These are phyloP conservation scores for Croton setiger DNA, from an alignment of 441 rosid species.

Conservation along the genomic window DNA sequence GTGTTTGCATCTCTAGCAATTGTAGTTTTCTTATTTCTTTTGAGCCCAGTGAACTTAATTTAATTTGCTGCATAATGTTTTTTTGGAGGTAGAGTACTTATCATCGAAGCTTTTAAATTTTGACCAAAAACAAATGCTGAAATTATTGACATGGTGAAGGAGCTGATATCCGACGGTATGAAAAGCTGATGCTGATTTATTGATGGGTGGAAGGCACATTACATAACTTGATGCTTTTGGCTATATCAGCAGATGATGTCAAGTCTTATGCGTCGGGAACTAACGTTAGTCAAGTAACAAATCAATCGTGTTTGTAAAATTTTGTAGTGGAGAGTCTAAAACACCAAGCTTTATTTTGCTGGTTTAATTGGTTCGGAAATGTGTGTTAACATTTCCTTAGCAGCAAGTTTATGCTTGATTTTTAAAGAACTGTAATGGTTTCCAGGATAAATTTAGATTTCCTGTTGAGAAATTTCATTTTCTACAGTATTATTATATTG, in stretches of 20 bases:
- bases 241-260: not conserved
- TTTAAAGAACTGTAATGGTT: too few relatives aligned
- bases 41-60: too few relatives aligned
- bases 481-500: too few relatives aligned
- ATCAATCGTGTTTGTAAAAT: not conserved
- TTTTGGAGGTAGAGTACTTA: not conserved
- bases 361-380: too few relatives aligned
- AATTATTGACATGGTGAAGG: not conserved
- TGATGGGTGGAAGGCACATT: not conserved
- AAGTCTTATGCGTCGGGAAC: not conserved
- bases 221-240: too few relatives aligned
- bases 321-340: not conserved
- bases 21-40: not conserved
- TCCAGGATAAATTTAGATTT: too few relatives aligned
- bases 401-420: too few relatives aligned
- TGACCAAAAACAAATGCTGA: not conserved
- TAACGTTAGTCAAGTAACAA: too few relatives aligned
- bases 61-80: not conserved
- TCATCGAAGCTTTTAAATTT: not conserved
- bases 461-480: too few relatives aligned
- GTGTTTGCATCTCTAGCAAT: not conserved
- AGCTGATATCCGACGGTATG: not conserved
- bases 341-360: not conserved
- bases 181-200: not conserved
- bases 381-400: too few relatives aligned